Conservation (phyloP, 352 stramenopile genomes). For the Phytophthora lateralis region DNA sequence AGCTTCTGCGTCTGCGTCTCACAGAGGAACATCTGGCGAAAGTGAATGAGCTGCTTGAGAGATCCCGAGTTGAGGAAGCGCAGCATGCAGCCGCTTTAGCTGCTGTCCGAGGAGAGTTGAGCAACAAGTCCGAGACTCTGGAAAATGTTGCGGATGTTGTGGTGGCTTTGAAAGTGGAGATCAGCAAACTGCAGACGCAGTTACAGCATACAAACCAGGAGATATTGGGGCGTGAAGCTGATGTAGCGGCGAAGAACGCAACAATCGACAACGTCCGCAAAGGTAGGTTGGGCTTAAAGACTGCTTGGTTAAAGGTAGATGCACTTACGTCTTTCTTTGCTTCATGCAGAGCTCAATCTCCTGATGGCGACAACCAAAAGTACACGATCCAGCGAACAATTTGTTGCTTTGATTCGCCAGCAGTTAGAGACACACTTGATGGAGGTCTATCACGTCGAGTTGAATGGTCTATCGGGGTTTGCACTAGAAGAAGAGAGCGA, state of each 20-base stretch:
- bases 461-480: conserved; percentile 27
- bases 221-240: conserved; percentile 34
- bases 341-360: conserved; percentile 37
- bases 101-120: conserved; percentile 14
- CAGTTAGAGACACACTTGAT: conserved; percentile 57
- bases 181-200: conserved; percentile 19
- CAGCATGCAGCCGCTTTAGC: conserved; percentile 11
- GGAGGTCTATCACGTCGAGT: conserved; percentile 45
- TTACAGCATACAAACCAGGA: conserved; percentile 19
- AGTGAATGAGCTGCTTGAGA: conserved; percentile 32
- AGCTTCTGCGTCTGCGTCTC: conserved; percentile 24
- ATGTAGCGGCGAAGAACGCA: conserved; percentile 40
- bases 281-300: conserved; percentile 18
- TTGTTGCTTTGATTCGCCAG: conserved; percentile 47
- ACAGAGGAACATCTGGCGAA: conserved; percentile 30
- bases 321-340: neutral
- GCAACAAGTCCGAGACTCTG: conserved; percentile 7
- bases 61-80: conserved; percentile 18
- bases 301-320: neutral
- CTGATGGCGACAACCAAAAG: conserved; percentile 29
- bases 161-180: conserved; percentile 9
- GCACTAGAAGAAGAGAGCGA: conserved; percentile 39
- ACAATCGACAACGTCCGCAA: conserved; percentile 66
- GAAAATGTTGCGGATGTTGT: conserved; percentile 4
- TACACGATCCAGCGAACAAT: conserved; percentile 33